Evolutionary conservation across 495 filamentous ascomycete genomes (phyloP).

Genomic region (Letharia lupina): DNA sequence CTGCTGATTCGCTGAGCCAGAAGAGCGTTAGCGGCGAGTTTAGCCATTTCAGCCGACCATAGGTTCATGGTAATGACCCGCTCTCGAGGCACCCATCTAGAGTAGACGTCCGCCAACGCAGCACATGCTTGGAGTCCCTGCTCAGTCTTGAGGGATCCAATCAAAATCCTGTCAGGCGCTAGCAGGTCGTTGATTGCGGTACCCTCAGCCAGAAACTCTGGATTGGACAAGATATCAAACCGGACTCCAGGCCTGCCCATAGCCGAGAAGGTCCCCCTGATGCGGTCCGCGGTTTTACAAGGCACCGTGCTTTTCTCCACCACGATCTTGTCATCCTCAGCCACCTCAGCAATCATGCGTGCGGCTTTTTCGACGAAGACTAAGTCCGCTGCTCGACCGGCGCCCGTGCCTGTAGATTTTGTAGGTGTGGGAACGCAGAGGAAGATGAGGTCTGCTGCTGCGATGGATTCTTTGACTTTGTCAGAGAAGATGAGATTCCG

Average conservation of each 20-base stretch:
- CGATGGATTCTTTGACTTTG: conserved; percentile 50
- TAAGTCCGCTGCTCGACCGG: conserved; percentile 64
- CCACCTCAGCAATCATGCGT: conserved; percentile 55
- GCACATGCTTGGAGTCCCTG: conserved; percentile 54
- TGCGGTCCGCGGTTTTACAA: conserved; percentile 62
- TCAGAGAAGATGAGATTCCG: conserved; percentile 66
- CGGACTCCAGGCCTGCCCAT: conserved; percentile 48
- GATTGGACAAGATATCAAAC: conserved; percentile 77
- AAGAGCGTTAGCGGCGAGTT: conserved; percentile 74
- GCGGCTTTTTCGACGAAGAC: conserved; percentile 63
- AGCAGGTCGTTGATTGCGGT: conserved; percentile 65
- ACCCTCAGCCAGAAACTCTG: conserved; percentile 75
- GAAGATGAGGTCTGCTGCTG: conserved; percentile 65
- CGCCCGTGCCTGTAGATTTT: conserved; percentile 60
- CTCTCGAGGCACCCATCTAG: conserved; percentile 57
- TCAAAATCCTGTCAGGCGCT: conserved; percentile 66
- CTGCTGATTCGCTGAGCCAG: conserved; percentile 77
- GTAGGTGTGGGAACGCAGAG: conserved; percentile 79
- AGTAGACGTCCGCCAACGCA: conserved; percentile 56
- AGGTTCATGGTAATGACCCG: conserved; percentile 65
- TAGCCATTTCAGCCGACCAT: conserved; percentile 74
- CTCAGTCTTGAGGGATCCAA: conserved; percentile 55
- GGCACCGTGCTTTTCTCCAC: conserved; percentile 84
- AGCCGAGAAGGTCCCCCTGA: conserved; percentile 51
- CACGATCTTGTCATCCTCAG: conserved; percentile 60